Base-by-base conservation (phyloP, 768 basidiomycete species). In the Russula ochroleuca region DNA sequence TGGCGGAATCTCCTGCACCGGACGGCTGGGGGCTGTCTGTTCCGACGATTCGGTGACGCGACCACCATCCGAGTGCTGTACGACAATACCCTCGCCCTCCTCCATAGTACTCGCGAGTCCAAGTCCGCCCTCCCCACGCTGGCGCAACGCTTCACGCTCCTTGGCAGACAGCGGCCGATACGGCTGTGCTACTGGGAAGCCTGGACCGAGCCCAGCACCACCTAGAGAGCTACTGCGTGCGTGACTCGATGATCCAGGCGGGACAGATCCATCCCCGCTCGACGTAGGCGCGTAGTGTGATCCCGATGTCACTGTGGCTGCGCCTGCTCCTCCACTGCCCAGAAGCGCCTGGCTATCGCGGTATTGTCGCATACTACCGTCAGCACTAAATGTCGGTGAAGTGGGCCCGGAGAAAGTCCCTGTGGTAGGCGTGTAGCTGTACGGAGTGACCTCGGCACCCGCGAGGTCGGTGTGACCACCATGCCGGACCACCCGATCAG, bases 401-500 rank as follows among this genome's bases (percentile, higher is more conserved):
- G 21, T 55, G n/a, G 60, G 28, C 5, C 28, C 71, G 14, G 66
- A 67, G 52, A n/a, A 65, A 21, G 69, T 68, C 43, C 65, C 70
- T 48, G 67, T 52, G 47, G 64, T 49, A 11, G 73, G 70, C 23
- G 70, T 66, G 21, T 67, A 70, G 4, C 28, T 66, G 59, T 65
- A 69, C 49, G 62, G 65, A 3, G 66, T 67, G 10, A 61, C 66
- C 52, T 68, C 68, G 10, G 63, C 61, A 8, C 61, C 64, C 1
- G 57, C 62, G n/a, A 69, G 64, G 48, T 69, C 68, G 11, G 59
- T 45, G 68, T 69, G 17, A 37, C 54, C 72, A 19, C 19, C 40
- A 37, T 72, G 74, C 13, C 69, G 70, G 3, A 74, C 64, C 47
- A 81, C 75, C 5, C 75, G 76, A 63, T 80, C 80, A 0, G 80